Evolutionary conservation across 2,329 filamentous ascomycete genomes (phyloP).

Genomic region (Ophiostoma quercus): DNA sequence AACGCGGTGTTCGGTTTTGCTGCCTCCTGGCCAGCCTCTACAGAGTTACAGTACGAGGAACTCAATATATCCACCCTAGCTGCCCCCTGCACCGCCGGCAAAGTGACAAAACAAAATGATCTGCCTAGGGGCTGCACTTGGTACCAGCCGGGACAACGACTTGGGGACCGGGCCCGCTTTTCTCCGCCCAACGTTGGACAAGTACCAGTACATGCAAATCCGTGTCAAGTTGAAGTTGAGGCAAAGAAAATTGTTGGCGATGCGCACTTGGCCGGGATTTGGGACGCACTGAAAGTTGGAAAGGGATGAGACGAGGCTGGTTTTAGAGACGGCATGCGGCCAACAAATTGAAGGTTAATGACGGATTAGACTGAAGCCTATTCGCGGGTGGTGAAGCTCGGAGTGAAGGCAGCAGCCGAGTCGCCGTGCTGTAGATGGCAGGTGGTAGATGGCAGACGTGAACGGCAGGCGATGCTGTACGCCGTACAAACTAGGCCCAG

Average conservation of each 20-base stretch:
- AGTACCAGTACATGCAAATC: slow-evolving; percentile 11
- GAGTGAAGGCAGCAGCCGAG: neutral
- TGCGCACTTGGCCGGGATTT: neutral
- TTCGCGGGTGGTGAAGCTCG: neutral
- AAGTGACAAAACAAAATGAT: slow-evolving; percentile 2
- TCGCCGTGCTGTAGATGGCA: neutral
- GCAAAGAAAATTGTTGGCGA: slow-evolving; percentile 15
- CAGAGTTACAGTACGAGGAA: neutral
- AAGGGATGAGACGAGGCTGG: neutral
- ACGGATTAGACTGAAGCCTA: neutral
- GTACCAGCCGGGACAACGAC: neutral
- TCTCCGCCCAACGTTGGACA: slow-evolving; percentile 1
- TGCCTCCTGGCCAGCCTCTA: neutral
- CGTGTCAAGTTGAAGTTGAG: neutral
- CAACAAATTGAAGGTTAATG: neutral
- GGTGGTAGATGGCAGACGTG: neutral
- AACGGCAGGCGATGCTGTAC: neutral
- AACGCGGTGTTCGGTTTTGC: neutral
- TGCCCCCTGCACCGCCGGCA: slow-evolving; percentile 3
- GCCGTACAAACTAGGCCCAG: neutral
- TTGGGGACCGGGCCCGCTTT: neutral
- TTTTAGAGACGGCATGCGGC: neutral
- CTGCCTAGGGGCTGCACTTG: slow-evolving; percentile 10
- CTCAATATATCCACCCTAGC: neutral
- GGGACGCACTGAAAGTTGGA: neutral